A percentile compares a stretch with the other conserved stretches of the same genome.
These are phyloP conservation scores for Drechmeria coniospora DNA, from an alignment of 2,329 filamentous ascomycete species.

Conservation along the genomic window DNA sequence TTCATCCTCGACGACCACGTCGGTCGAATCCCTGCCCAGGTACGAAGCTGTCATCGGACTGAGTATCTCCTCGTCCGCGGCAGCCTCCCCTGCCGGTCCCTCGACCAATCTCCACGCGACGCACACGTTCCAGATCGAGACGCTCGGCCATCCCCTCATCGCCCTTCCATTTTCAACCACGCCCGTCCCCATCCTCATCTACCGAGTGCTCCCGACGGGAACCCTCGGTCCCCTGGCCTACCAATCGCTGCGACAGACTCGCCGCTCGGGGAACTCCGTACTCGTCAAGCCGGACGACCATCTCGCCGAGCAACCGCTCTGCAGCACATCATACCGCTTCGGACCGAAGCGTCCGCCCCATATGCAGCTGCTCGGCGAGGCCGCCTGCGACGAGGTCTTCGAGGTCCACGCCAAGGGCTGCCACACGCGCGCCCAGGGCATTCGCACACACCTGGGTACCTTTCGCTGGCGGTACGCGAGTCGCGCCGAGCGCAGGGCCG, in stretches of 20 bases:
- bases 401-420: conserved; percentile 19
- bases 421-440: conserved; percentile 28
- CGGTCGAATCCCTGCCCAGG: conserved; percentile 12
- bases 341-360: conserved; percentile 36
- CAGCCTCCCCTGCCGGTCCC: conserved; percentile 4
- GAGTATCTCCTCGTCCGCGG: conserved; percentile 5
- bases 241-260: conserved; percentile 31
- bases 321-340: conserved; percentile 39
- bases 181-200: conserved; percentile 26
- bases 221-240: conserved; percentile 28
- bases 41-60: conserved; percentile 9
- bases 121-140: conserved; percentile 31
- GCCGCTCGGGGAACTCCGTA: conserved; percentile 30
- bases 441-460: conserved; percentile 31
- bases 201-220: conserved; percentile 22
- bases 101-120: conserved; percentile 23
- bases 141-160: conserved; percentile 25
- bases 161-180: conserved; percentile 24
- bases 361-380: conserved; percentile 15
- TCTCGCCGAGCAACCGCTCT: conserved; percentile 20
- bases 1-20: conserved; percentile 10
- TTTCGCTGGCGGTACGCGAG: conserved; percentile 42
- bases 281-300: conserved; percentile 28
- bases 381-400: conserved; percentile 10
- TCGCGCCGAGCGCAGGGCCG: conserved; percentile 27